phyloP scores from a whole-genome alignment of 176 grass and related monocot species.

The Triticum dicoccoides region DNA sequence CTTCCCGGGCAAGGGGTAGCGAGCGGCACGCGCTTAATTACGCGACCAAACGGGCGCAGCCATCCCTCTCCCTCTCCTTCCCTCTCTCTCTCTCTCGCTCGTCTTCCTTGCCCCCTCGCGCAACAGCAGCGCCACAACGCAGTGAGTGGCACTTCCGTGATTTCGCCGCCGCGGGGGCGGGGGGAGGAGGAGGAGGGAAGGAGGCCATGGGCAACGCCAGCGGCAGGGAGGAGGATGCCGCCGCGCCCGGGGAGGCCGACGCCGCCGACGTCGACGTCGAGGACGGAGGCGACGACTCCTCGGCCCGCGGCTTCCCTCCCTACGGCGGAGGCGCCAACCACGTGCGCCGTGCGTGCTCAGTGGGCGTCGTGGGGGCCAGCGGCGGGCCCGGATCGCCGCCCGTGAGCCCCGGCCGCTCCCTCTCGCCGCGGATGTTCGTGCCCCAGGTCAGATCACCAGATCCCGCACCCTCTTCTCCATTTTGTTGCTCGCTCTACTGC shows the following conservation, averaged over 20 bases:
- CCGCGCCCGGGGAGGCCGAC: slow-evolving; percentile 33
- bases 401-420: slow-evolving; percentile 66
- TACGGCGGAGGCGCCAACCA: slow-evolving; percentile 37
- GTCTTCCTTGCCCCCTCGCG: slow-evolving; percentile 7
- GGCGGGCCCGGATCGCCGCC: slow-evolving; percentile 51
- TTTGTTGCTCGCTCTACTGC: slow-evolving; percentile 20
- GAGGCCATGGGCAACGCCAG: slow-evolving; percentile 82
- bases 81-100: neutral
- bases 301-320: slow-evolving; percentile 40
- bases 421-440: slow-evolving; percentile 96
- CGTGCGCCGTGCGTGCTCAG: slow-evolving; percentile 38
- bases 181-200: neutral
- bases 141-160: slow-evolving; percentile 52
- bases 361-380: slow-evolving; percentile 19
- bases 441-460: slow-evolving; percentile 83
- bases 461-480: neutral
- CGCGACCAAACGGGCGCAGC: slow-evolving; percentile 1
- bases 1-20: slow-evolving; percentile 35
- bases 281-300: slow-evolving; percentile 52
- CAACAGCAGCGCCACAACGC: slow-evolving; percentile 26
- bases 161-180: slow-evolving; percentile 39
- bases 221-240: slow-evolving; percentile 64
- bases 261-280: slow-evolving; percentile 49
- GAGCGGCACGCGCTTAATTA: slow-evolving; percentile 54
- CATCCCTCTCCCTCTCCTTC: neutral